Percentiles rank a stretch among this genome's conserved stretches.
These are phyloP conservation scores for Chaetomium fimeti DNA, from an alignment of 495 filamentous ascomycete genomes.

Conservation along the genomic window DNA sequence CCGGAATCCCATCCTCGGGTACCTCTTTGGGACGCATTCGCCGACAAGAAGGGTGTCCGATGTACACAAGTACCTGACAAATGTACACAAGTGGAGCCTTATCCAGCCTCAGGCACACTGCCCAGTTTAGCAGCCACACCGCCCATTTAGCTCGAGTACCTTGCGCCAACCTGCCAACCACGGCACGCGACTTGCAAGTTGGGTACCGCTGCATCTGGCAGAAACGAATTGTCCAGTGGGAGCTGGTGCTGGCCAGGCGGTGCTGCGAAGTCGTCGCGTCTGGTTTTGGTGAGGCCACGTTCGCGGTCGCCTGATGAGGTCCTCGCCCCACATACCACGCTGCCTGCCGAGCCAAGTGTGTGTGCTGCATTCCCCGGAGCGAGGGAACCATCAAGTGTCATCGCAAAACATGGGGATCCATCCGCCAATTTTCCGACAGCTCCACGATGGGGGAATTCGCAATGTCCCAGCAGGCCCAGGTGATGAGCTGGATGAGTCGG, in stretches of 20 bases:
- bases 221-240: constrained; percentile 17
- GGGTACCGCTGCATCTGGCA: constrained; percentile 35
- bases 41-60: too few relatives aligned
- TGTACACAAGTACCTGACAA: neutral
- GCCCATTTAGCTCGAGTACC: constrained; percentile 30
- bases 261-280: neutral
- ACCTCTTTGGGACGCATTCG: neutral
- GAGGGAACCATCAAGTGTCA: too few relatives aligned
- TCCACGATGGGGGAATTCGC: constrained; percentile 8
- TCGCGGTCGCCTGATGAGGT: constrained; percentile 12
- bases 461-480: constrained; percentile 12
- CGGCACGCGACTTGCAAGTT: constrained; percentile 28
- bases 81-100: neutral
- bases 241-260: constrained; percentile 5
- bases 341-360: constrained; percentile 28
- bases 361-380: neutral
- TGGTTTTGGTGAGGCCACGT: constrained; percentile 32
- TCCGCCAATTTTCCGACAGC: constrained; percentile 12
- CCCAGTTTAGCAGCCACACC: constrained; percentile 32
- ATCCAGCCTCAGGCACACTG: neutral
- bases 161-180: constrained; percentile 8
- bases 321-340: constrained; percentile 17
- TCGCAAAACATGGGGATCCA: too few relatives aligned
- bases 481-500: constrained; percentile 18
- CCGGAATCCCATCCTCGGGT: neutral